Evolutionary conservation across 2,329 filamentous ascomycete species (phyloP).

Genomic region (Ophiostoma ips): DNA sequence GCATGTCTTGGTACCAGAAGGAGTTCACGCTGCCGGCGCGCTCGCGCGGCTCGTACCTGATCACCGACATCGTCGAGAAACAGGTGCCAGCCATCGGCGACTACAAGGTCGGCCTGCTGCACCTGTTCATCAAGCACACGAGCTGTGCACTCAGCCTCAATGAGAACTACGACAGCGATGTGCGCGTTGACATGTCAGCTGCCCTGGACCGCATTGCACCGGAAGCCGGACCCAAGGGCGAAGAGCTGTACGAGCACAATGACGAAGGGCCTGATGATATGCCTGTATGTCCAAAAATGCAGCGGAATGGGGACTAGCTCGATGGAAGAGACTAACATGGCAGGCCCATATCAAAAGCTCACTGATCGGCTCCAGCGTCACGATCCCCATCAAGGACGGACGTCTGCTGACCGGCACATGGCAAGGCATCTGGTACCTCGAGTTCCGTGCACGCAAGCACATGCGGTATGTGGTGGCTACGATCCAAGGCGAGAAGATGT

Average conservation of each 20-base stretch:
- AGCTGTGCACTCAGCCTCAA: slow-evolving; percentile 82
- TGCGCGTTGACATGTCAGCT: slow-evolving; percentile 88
- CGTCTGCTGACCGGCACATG: slow-evolving; percentile 57
- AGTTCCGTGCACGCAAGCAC: slow-evolving; percentile 70
- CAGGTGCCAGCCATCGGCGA: slow-evolving; percentile 64
- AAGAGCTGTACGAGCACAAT: slow-evolving; percentile 68
- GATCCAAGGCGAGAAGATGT: slow-evolving; percentile 68
- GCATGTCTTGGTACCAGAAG: slow-evolving; percentile 74
- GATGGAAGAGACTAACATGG: not conserved
- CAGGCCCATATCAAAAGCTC: slow-evolving; percentile 88
- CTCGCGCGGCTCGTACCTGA: slow-evolving; percentile 74
- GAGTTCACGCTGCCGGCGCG: slow-evolving; percentile 63
- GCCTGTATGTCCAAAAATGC: slow-evolving; percentile 58
- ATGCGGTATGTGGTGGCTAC: slow-evolving; percentile 76
- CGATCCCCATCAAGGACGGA: slow-evolving; percentile 80
- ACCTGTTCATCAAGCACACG: slow-evolving; percentile 93
- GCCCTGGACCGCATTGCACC: slow-evolving; percentile 83
- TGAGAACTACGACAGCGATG: slow-evolving; percentile 78
- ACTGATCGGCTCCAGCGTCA: slow-evolving; percentile 76
- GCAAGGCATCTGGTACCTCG: slow-evolving; percentile 90
- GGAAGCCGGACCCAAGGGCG: slow-evolving; percentile 55
- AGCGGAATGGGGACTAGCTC: not conserved
- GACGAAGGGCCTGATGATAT: slow-evolving; percentile 86
- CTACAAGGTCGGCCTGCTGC: slow-evolving; percentile 76
- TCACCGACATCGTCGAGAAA: slow-evolving; percentile 61